These are phyloP conservation scores for Angophora floribunda DNA, from an alignment of 345 rosid species.

Conservation along the genomic window DNA sequence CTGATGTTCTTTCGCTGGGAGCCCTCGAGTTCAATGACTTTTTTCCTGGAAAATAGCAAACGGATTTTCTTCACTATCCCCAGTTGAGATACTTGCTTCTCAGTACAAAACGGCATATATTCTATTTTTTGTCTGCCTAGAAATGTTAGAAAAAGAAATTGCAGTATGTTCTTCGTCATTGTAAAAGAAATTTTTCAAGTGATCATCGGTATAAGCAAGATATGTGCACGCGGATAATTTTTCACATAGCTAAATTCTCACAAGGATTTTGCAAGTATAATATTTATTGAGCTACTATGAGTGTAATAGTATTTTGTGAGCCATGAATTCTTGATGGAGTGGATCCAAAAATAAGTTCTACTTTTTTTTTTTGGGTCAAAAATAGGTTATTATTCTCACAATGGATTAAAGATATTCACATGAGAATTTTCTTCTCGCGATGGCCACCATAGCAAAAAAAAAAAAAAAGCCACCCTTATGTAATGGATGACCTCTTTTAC, in stretches of 20 bases:
- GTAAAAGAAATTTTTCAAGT: neutral
- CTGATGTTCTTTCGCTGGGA: too few relatives aligned
- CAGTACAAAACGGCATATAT: neutral
- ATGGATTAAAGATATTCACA: too few relatives aligned
- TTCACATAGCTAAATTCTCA: neutral
- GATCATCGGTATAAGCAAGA: neutral
- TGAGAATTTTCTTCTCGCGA: too few relatives aligned
- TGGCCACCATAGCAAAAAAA: neutral
- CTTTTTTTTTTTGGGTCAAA: too few relatives aligned
- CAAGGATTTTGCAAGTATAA: neutral
- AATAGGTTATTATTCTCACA: too few relatives aligned
- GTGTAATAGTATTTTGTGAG: too few relatives aligned
- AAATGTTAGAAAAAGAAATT: neutral
- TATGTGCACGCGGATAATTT: neutral
- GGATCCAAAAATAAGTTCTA: too few relatives aligned
- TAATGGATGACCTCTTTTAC: neutral
- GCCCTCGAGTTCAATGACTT: too few relatives aligned
- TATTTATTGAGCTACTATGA: fast-evolving
- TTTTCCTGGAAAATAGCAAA: too few relatives aligned
- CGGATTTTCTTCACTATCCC: neutral
- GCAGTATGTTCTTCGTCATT: neutral
- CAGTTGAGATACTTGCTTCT: neutral
- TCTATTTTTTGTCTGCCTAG: neutral
- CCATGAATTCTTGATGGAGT: neutral
- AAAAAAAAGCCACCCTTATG: neutral